Evolutionary conservation across 2,329 filamentous ascomycete species (phyloP), one percentile per base, ranked within the genome.

Genomic region (Fusarium hostae): DNA sequence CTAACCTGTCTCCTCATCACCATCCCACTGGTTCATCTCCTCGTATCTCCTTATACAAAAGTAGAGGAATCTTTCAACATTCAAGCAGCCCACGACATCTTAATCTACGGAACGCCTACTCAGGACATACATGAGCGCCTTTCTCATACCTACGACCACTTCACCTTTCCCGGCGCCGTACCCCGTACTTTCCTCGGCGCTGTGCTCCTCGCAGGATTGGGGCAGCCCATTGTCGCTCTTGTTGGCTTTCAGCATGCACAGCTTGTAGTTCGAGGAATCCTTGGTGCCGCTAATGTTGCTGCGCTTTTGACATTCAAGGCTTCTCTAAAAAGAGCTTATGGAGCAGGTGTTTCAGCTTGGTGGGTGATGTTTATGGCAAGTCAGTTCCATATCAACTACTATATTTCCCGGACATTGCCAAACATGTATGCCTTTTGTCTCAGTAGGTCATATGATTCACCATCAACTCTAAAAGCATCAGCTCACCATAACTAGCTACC

Each of bases 21-120:
- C 54, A 84, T 94, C 63, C 92, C 93, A 2, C 80, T 85, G 5
- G 60, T 92, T 59, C 93, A 97, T 81, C 89, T 97, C 60, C 78
- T 90, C 68, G 79, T 90, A 28, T 90, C 95, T 15, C 96, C 96
- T 2, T 95, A 97, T 84, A 98, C 95, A 63, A 99, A 99, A 81
- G 96, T 99, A 66, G 96, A 99, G 81, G 96, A 99, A 82, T 98
- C 95, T 1, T 98, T 99, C 88, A 97, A 97, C 80, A 90, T 98
- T 64, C 96, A 99, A 81, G 96, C 96, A 9, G 88, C 91, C 6
- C 96, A 98, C 81, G 96, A 99, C 80, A 92, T 99, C 39, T 81
- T 97, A 66, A 87, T 88, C 40, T 94, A 96, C 79, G 94, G 94
- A 28, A 89, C 93, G 2, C 93, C 94, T 0, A 86, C 84, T 2